Evolutionary conservation across 306 rosid species (phyloP).

Genomic region (Oemleria cerasiformis): DNA sequence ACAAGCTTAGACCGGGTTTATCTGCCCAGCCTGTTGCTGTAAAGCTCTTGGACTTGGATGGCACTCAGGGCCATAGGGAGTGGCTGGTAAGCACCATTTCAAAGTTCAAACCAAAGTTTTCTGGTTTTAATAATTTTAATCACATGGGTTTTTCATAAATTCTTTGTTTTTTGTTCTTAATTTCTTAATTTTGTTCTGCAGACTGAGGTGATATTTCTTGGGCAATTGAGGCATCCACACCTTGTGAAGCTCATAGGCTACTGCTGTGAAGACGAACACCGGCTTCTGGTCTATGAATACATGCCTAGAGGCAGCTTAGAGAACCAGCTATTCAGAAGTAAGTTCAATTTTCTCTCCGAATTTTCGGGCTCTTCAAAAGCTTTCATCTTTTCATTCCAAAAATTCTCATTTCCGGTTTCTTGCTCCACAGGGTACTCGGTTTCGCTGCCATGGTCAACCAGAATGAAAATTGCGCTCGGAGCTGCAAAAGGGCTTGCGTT

Average conservation of each 20-base stretch:
- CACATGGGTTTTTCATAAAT: neutral
- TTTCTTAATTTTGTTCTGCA: slow-evolving; percentile 18
- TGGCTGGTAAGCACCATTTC: slow-evolving; percentile 72
- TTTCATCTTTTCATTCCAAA: neutral
- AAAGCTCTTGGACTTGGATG: slow-evolving; percentile 83
- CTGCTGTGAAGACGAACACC: slow-evolving; percentile 91
- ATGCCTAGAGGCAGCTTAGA: slow-evolving; percentile 98
- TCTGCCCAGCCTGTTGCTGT: slow-evolving; percentile 92
- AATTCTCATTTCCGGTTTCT: neutral
- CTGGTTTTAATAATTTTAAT: neutral
- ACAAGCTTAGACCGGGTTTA: slow-evolving; percentile 67
- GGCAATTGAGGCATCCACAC: slow-evolving; percentile 78
- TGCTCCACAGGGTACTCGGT: slow-evolving; percentile 56
- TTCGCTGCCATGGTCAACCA: slow-evolving; percentile 83
- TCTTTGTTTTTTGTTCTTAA: slow-evolving; percentile 20
- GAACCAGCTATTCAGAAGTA: slow-evolving; percentile 90
- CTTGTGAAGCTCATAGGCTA: slow-evolving; percentile 91
- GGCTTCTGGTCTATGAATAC: slow-evolving; percentile 77
- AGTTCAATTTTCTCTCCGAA: neutral
- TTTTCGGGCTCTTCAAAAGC: neutral
- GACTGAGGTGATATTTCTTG: slow-evolving; percentile 94
- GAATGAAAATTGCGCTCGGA: slow-evolving; percentile 94
- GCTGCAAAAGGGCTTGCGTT: slow-evolving; percentile 92
- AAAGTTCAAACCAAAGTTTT: neutral
- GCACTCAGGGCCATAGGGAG: slow-evolving; percentile 89